Base-by-base conservation (phyloP, 2,329 filamentous ascomycete genomes). In the Fusarium fracticaudum region DNA sequence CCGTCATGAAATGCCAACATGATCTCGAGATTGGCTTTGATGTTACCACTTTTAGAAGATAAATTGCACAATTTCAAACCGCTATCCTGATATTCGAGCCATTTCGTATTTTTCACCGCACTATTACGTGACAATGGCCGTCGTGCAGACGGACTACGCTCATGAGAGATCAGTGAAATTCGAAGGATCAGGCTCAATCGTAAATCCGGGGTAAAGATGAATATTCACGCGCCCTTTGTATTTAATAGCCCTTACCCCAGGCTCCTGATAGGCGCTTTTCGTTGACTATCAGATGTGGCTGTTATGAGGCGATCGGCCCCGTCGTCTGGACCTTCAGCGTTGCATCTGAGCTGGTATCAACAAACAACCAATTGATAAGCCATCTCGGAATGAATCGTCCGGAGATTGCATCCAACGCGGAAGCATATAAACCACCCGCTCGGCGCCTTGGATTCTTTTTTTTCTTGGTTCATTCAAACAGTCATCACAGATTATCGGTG, bases 11-110 rank as follows among this genome's bases (percentile, higher is more conserved):
- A n/a, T 38, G n/a, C 20, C 24, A n/a, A 6, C 14, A 4, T 12
- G 24, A 3, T 9, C 3, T 54, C 7, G 3, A 54, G 7, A 29
- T 17, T 10, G 5, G 2, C 20, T 20, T 22, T 5, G 5, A 40
- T 14, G 20, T 40, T 29, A 17, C 35, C 3, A 5, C 35, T 13
- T 54, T 40, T 5, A 18, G 35, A 40, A 54, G 24, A 20, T 54
- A 5, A 3, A 0, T 29, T 54, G 6, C 24, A n/a, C 3, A 26
- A 26, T 26, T 26, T 26, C 2, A 12, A 22, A 26, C 2, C 7
- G 2, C 2, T 22, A 1, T 13, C 1, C 20, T 8, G 14, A 2
- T 40, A n/a, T 13, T 2, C 20, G 6, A 29, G 10, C 2, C 13
- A 2, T 29, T n/a, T 38, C 11, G 1, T 5, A 10, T 29, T 22